Base-by-base conservation (phyloP, 345 rosid species). In the Chamaenerion angustifolium region DNA sequence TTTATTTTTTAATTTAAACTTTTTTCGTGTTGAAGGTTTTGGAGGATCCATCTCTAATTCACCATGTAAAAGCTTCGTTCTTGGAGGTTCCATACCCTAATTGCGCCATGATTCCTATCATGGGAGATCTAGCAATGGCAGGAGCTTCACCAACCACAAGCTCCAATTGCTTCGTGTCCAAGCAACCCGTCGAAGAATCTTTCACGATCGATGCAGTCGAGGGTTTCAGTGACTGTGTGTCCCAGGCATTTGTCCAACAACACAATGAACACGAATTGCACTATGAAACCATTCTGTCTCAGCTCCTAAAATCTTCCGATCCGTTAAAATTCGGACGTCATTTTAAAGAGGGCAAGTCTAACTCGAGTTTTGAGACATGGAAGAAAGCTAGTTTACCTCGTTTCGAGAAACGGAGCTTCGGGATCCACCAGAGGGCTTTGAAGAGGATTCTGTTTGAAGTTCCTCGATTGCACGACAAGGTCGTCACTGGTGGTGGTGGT, bases 371-470 rank as follows among this genome's bases (percentile, higher is more conserved):
- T 57, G 35, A 69, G 6, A 52, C 68, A 40, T 93, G 95, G 95
- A 79, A 66, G 67, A 67, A 74, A 46, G 67, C 54, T 21, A 63
- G 66, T 46, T 52, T 31, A 11, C 57, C 23, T 51, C 67, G 52
- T 58, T 18, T 40, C 27, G 46, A 40, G 40, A 70, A 48, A 51
- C 43, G 56, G 16, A 64, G 55, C 55, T 50, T 57, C 25, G 70
- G 54, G 55, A 60, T 55, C 18, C 52, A 71, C 1, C 99, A 85
- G 66, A 70, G 55, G 18, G 17, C 85, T 31, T 35, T 88, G 58
- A 93, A 93, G 85, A 88, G 74, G 71, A 58, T 93, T 45, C 51
- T 92, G 21, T 74, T 77, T 6, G 82, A 80, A 52, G 81, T 88
- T 68, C 96, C 96, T 40, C 60, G 23, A 16, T 74, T 80, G 85